Conservation (phyloP, 306 rosid species). For the Aeschynomene evenia region DNA sequence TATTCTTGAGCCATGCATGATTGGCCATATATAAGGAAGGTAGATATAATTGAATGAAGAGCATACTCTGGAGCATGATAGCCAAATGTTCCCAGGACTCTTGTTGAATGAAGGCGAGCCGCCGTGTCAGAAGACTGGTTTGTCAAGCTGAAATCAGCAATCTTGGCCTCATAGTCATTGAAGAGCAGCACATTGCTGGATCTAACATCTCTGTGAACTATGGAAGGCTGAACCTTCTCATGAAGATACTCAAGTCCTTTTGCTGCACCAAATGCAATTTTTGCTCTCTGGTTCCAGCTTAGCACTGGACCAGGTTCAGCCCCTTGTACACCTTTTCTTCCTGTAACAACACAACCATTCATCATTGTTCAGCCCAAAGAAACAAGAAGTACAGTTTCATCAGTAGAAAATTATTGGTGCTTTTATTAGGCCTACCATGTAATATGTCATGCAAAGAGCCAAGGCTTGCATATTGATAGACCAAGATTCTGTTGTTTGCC, state of each 20-base stretch:
- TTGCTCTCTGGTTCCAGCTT: constrained; percentile 84
- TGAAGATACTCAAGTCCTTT: constrained; percentile 93
- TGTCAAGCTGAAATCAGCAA: constrained; percentile 87
- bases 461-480: constrained; percentile 69
- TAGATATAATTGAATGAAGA: neutral
- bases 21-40: neutral
- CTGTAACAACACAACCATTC: constrained; percentile 44
- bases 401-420: neutral
- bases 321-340: constrained; percentile 96
- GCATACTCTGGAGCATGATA: constrained; percentile 99
- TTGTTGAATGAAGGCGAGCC: constrained; percentile 87
- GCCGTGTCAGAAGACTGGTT: constrained; percentile 93
- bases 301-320: constrained; percentile 95
- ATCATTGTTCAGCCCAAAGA: constrained; percentile 17
- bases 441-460: constrained; percentile 95
- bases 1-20: neutral
- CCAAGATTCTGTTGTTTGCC: constrained; percentile 72
- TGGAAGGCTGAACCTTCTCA: constrained; percentile 86
- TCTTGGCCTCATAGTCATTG: constrained; percentile 66
- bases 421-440: constrained; percentile 56
- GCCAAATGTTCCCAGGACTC: constrained; percentile 97
- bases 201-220: constrained; percentile 90
- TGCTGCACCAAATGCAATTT: constrained; percentile 90
- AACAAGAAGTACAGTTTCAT: neutral
- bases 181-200: constrained; percentile 92